phyloP scores from a whole-genome alignment of 176 grass and related monocot genomes.

The Hordeum marinum region DNA sequence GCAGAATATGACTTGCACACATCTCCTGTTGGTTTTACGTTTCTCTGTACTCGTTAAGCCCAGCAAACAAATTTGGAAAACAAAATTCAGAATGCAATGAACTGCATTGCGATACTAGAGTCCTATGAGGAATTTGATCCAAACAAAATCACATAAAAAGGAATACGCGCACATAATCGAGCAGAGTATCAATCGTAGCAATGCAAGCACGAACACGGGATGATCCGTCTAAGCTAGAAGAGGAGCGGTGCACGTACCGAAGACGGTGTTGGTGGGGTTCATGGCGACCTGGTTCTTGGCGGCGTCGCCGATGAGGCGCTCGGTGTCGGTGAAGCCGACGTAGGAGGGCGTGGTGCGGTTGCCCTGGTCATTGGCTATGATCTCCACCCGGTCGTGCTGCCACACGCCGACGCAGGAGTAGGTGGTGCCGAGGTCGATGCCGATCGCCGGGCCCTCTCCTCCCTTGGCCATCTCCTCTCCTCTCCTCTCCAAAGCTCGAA shows the following conservation, averaged over 20 bases:
- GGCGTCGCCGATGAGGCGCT: constrained; percentile 59
- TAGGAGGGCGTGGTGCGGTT: constrained; percentile 93
- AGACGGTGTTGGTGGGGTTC: constrained; percentile 76
- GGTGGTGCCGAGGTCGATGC: constrained; percentile 92
- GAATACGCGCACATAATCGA: not conserved
- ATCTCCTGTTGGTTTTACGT: too few relatives aligned
- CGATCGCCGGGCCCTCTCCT: constrained; percentile 54
- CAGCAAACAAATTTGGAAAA: too few relatives aligned
- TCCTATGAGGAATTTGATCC: too few relatives aligned
- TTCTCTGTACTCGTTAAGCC: not conserved
- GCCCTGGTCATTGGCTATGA: constrained; percentile 95
- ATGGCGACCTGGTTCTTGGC: constrained; percentile 79
- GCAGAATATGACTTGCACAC: too few relatives aligned
- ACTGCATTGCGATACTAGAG: not conserved
- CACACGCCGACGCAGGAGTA: constrained; percentile 97
- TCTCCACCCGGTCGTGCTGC: constrained; percentile 96
- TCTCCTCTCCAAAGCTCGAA: constrained; percentile 1
- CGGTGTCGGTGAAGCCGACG: constrained; percentile 82
- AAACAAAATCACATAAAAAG: not conserved
- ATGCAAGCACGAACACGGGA: not conserved
- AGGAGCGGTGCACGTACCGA: constrained; percentile 37
- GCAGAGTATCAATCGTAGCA: not conserved
- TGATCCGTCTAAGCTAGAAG: not conserved
- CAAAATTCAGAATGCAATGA: too few relatives aligned
- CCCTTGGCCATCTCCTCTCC: constrained; percentile 28